These are phyloP conservation scores for Acer saccharum DNA, from an alignment of 345 rosid species.

Conservation along the genomic window DNA sequence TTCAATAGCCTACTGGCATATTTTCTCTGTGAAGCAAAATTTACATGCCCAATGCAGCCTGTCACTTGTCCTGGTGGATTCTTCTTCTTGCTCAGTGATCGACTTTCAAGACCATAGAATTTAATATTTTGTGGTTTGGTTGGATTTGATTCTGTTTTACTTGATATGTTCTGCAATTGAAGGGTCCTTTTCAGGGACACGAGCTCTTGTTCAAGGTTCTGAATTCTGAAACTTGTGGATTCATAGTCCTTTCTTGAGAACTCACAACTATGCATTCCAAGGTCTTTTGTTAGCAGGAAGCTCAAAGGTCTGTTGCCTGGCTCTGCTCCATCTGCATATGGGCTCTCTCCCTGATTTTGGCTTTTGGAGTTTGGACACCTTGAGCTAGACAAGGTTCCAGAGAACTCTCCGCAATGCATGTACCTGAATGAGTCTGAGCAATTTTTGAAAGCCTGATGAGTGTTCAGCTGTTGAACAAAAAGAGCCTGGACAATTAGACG, in stretches of 20 bases:
- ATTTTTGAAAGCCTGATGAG: constrained; percentile 76
- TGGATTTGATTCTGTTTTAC: constrained; percentile 34
- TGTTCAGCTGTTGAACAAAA: constrained; percentile 70
- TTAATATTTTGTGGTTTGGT: constrained; percentile 29
- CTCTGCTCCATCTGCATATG: constrained; percentile 49
- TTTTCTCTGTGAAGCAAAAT: constrained; percentile 58
- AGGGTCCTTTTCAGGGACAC: constrained; percentile 54
- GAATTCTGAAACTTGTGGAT: constrained; percentile 79
- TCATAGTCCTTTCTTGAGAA: constrained; percentile 47
- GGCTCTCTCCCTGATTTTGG: constrained; percentile 49
- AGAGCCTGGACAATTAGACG: constrained; percentile 78
- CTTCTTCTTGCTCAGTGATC: constrained; percentile 53
- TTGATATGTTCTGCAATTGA: constrained; percentile 38
- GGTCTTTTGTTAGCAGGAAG: constrained; percentile 44
- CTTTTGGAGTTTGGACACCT: constrained; percentile 57
- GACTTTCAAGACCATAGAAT: constrained; percentile 35
- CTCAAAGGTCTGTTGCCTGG: constrained; percentile 41
- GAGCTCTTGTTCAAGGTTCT: constrained; percentile 69
- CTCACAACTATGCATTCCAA: constrained; percentile 34
- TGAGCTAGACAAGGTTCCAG: constrained; percentile 58
- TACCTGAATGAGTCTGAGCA: constrained; percentile 64
- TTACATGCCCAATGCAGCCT: constrained; percentile 58
- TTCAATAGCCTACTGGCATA: constrained; percentile 46
- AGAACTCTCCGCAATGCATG: constrained; percentile 47
- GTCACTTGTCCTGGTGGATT: constrained; percentile 54